Percentiles rank a stretch among this genome's conserved stretches.
These are phyloP conservation scores for Aspergillus carlsbadensis DNA, from an alignment of 495 filamentous ascomycete genomes.

Conservation along the genomic window DNA sequence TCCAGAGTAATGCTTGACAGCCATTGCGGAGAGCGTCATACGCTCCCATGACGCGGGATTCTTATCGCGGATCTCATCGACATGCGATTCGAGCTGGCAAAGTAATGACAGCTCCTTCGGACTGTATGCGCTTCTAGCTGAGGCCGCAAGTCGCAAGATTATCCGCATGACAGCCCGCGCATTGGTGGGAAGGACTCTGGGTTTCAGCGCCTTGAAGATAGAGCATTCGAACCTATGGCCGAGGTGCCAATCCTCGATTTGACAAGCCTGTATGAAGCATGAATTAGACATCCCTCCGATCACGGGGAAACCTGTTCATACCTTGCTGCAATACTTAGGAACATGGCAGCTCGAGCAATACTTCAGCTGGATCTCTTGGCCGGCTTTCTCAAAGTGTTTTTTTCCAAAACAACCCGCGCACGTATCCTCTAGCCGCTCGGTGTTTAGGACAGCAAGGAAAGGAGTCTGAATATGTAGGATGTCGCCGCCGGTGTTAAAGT, in stretches of 20 bases:
- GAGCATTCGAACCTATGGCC: conserved; percentile 61
- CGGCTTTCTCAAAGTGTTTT: conserved; percentile 24
- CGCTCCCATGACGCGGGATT: conserved; percentile 42
- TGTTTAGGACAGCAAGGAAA: conserved; percentile 46
- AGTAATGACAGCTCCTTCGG: conserved; percentile 42
- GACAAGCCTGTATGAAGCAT: conserved; percentile 51
- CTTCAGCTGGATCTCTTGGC: conserved; percentile 35
- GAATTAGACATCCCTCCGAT: conserved; percentile 7
- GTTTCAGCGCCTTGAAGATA: conserved; percentile 46
- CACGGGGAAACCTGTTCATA: conserved; percentile 27
- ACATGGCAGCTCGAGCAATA: conserved; percentile 61
- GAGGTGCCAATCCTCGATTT: conserved; percentile 59
- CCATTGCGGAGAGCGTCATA: conserved; percentile 52
- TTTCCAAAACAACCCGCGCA: conserved; percentile 47
- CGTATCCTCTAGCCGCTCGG: conserved; percentile 37
- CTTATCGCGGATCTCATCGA: conserved; percentile 37
- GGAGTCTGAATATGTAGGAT: conserved; percentile 39
- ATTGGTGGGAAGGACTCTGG: conserved; percentile 53
- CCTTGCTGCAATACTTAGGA: conserved; percentile 66
- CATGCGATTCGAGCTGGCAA: conserved; percentile 47
- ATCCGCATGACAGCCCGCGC: conserved; percentile 56
- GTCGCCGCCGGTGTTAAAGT: conserved; percentile 36
- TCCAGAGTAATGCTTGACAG: conserved; percentile 51
- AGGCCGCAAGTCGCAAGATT: conserved; percentile 38
- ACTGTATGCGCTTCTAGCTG: conserved; percentile 26